Conservation (phyloP, 768 basidiomycete species). For the Rubroboletus pulcherrimus region DNA sequence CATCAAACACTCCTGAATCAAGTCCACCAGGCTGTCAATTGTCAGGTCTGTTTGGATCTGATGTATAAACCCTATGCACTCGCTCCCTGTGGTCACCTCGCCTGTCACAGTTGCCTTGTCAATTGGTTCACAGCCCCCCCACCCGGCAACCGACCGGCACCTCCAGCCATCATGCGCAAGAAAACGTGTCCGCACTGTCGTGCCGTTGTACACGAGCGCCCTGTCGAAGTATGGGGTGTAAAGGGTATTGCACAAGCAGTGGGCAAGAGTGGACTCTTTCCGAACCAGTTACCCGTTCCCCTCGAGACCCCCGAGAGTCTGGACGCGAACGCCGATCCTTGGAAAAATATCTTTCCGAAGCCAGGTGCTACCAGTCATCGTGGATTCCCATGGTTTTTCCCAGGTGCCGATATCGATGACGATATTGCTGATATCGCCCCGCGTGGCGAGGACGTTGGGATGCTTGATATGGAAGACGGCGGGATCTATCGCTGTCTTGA, state of each 20-base stretch:
- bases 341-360: conserved; percentile 58
- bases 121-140: conserved; percentile 65
- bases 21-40: conserved; percentile 62
- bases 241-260: conserved; percentile 45
- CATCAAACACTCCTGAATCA: conserved; percentile 53
- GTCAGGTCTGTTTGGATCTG: conserved; percentile 76
- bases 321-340: conserved; percentile 47
- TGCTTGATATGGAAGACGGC: conserved; percentile 71
- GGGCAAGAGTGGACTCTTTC: conserved; percentile 50
- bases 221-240: conserved; percentile 46
- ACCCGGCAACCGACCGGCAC: conserved; percentile 22
- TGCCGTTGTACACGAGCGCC: conserved; percentile 40
- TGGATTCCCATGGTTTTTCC: conserved; percentile 25
- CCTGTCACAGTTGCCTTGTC: conserved; percentile 68
- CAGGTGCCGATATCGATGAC: conserved; percentile 17
- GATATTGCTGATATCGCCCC: conserved; percentile 10
- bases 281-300: conserved; percentile 22
- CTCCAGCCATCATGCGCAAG: conserved; percentile 31
- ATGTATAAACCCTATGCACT: conserved; percentile 72
- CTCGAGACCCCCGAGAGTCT: conserved; percentile 25
- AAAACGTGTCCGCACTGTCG: conserved; percentile 47
- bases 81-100: conserved; percentile 71
- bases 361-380: neutral
- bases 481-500: conserved; percentile 73
- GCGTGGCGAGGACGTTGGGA: conserved; percentile 47